Base-by-base conservation (phyloP, 1,284 basidiomycete genomes). In the Inonotus obliquus region DNA sequence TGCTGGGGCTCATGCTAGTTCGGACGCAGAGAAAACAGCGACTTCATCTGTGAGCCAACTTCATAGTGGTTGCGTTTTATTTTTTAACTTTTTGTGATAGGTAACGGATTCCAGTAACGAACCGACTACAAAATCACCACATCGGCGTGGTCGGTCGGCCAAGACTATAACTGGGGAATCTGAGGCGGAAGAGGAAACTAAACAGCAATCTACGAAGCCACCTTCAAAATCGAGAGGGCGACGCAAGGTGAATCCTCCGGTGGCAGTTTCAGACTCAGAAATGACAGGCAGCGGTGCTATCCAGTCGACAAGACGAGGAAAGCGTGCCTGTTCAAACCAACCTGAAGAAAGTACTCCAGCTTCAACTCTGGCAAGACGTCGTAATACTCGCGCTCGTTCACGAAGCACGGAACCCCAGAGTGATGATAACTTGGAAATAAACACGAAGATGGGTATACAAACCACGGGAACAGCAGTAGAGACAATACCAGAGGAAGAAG, bases 391-490 rank as follows among this genome's bases (percentile, higher is more conserved):
- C 10, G 53, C 62, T 10, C 62, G 62, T 17, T 60, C 62, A 19
- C 58, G 41, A 25, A 63, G 62, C 27, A 53, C 56, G 35, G 63
- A 67, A 29, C 41, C 57, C 25, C 53, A 58, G 23, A 64, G 63
- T 19, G 59, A 67, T 5, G 67, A 66, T 19, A 58, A 55, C 10
- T 35, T 57, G 4, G 60, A 61, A 2, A 41, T 63, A n/a, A 64
- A 62, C 17, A 57, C 57, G 17, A 63, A 60, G 23, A 66, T 67
- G 5, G 44, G 44, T 32, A 25, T 32, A 2, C 57, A 39, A 11
- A 10, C 44, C 2, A 60, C 53, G 38, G 44, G 39, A 19, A 23
- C 38, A 19, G 29, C 53, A 11, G 58, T 63, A 2, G 62, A 60
- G 32, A 44, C 58, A 19, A 60, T 63, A n/a, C 52, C 38, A 4